phyloP scores from a whole-genome alignment of 148 eudicot genomes.

The Selenicereus undatus region DNA sequence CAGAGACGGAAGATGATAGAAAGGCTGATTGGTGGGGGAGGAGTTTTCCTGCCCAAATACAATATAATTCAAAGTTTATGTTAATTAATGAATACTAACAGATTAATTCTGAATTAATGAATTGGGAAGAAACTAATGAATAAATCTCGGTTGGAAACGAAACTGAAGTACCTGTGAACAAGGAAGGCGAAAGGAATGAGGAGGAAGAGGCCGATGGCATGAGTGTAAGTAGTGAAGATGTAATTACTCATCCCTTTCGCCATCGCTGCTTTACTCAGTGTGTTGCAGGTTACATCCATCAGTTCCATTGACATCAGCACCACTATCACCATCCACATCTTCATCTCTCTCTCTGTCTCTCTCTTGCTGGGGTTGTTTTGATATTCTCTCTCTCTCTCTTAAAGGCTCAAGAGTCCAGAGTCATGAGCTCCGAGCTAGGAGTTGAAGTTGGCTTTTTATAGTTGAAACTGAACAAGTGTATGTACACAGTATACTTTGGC shows the following conservation, averaged over 20 bases:
- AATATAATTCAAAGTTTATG: not conserved
- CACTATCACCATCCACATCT: conserved; percentile 18
- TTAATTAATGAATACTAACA: too few species aligned
- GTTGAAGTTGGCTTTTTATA: too few species aligned
- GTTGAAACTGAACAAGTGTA: too few species aligned
- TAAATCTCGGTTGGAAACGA: too few species aligned
- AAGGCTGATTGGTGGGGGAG: conserved; percentile 16
- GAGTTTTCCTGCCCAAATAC: conserved; percentile 20
- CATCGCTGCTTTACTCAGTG: conserved; percentile 43
- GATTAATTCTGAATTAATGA: too few species aligned
- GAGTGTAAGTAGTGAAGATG: conserved; percentile 35
- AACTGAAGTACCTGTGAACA: conserved; percentile 26
- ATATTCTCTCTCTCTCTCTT: too few species aligned
- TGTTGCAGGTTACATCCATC: conserved; percentile 32
- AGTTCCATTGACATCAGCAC: conserved; percentile 26
- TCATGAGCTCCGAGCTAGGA: too few species aligned
- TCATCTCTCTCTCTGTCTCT: not conserved
- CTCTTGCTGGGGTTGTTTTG: not conserved
- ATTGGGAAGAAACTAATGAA: too few species aligned
- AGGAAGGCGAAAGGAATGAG: conserved; percentile 21
- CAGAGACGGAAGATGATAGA: conserved; percentile 13
- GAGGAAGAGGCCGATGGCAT: conserved; percentile 26
- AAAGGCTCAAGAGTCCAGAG: too few species aligned
- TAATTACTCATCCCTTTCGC: conserved; percentile 41
- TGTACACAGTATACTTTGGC: too few species aligned